Base-by-base conservation (phyloP, 345 rosid genomes). In the Melaleuca alternifolia region DNA sequence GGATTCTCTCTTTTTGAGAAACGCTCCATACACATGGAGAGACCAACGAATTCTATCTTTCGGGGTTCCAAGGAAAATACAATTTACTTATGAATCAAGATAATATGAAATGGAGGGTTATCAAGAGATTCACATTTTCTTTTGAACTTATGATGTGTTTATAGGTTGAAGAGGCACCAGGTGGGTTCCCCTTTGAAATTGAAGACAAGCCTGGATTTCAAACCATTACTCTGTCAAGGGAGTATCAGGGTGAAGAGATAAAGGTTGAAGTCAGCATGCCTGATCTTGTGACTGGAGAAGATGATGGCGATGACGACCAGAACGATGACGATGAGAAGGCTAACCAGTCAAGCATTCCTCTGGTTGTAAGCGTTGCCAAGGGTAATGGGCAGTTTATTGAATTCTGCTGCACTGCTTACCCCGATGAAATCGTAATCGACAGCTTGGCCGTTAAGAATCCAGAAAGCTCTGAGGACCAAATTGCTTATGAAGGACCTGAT, bases 241-340 rank as follows among this genome's bases (percentile, higher is more conserved):
- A 97, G 23, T 95, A 92, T 65, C 85, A 94, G 86, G 98, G 95
- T 54, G 99, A 96, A 88, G 90, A 87, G 50, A 90, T 96, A 51
- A 92, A 89, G 83, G 94, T 96, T 85, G 96, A 94, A 83, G 98
- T 97, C 85, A 93, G 93, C 87, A 96, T 95, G 99, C 94, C 96
- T n/a, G 96, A 95, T 89, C 96, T 95, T 84, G 97, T 95, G 51
- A 92, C 95, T 0, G 97, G 97, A 24, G 93, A 92, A 46, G 88
- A 90, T 12, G n/a, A n/a, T n/a, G 92, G 88, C 5, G 90, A 89
- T 44, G 91, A 87, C 15, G 85, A 91, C 41, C 91, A 88, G 21
- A 91, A 88, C 2, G 93, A 89, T 54, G 93, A 90, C 23, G 26
- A 41, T 50, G 92, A 92, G 90, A 93, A 88, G 87, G 92, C 93